Base-by-base conservation (phyloP, 2,329 filamentous ascomycete species). In the Cercospora nicotianae region DNA sequence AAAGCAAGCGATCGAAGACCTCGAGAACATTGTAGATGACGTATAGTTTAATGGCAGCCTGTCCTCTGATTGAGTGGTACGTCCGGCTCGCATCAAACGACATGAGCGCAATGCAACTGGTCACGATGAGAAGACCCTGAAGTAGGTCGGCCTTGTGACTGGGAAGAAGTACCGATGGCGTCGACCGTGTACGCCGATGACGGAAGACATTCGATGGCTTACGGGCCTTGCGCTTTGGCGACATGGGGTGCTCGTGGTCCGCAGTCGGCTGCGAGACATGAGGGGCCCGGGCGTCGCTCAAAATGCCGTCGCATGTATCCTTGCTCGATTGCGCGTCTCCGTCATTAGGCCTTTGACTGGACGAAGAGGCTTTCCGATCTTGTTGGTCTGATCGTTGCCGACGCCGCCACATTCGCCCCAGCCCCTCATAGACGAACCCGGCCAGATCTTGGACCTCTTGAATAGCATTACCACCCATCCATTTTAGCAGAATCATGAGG, bases 1-100 rank as follows among this genome's bases (percentile, higher is more conserved):
- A 93, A 31, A 98, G 87, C 0, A 99, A 85, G 7, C 94, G 90
- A 79, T 99, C 95, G 64, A 91, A 91, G 1, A 96, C 91, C 80
- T 99, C 95, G 5, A 99, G 87, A 36, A 97, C 92, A 76, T 99
- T 99, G 84, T 97, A 99, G 65, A 99, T 98, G 67, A 99, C 95
- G 78, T 99, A 99, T 10, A 99, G 86, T 78, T 99, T 99, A 81
- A 99, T 97, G 7, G 94, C 94, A 1, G 94, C 94, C 79, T 99
- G 95, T 0, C 93, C 95, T 58, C 94, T 90, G 74, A 99, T 97
- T 75, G 94, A 94, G 79, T 99, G 95, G 77, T 99, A 99, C 92
- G 98, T 97, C 62, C 94, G 89, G 77, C 94, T 97, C 5, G 95
- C 95, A 78, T 99, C 96, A 57, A 99, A 90, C 26, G 88, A 90